Evolutionary conservation across 2,329 filamentous ascomycete genomes (phyloP), one percentile per base, ranked within the genome.

Genomic region (Claviceps quebecensis): DNA sequence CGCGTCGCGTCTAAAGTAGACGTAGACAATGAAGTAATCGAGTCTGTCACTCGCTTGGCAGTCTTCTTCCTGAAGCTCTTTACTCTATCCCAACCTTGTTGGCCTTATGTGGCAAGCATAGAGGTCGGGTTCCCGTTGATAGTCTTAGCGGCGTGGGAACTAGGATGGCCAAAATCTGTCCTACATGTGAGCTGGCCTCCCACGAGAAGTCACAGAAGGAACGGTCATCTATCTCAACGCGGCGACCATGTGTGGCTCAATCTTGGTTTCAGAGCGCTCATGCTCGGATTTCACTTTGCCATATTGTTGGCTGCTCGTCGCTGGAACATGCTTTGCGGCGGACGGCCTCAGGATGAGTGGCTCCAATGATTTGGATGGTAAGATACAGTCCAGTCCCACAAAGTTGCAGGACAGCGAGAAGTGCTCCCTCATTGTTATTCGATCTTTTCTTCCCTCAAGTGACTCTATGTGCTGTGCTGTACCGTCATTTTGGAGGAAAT

Each of bases 41-140:
- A 60, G 60, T 65, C 64, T 63, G 66, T 47, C 50, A 69, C 5
- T 19, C 82, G 83, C 47, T 66, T 87, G 2, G 58, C 65, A 1
- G 58, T 90, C 1, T 90, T 95, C 58, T 63, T 84, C 5, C 57
- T 76, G 48, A 95, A 95, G 65, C 67, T 89, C 8, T 67, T 75
- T 13, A 79, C 80, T 0, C 67, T 93, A 9, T 73, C 77, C 2
- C 73, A 76, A 46, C 77, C 83, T 1, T 95, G 89, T 64, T 80
- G 80, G 63, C 88, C 88, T 0, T 81, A 82, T 52, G 80, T 81
- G 44, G 73, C 79, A n/a, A 82, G 76, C 45, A 70, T 79, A 6
- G 77, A 77, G 64, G 67, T 89, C 4, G 72, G 80, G 4, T 81
- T 84, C 57, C 80, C 84, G 3, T 69, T 95, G 2, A 68, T 94